phyloP scores from a whole-genome alignment of 2,329 filamentous ascomycete genomes.

The Lachnellula willkommii region DNA sequence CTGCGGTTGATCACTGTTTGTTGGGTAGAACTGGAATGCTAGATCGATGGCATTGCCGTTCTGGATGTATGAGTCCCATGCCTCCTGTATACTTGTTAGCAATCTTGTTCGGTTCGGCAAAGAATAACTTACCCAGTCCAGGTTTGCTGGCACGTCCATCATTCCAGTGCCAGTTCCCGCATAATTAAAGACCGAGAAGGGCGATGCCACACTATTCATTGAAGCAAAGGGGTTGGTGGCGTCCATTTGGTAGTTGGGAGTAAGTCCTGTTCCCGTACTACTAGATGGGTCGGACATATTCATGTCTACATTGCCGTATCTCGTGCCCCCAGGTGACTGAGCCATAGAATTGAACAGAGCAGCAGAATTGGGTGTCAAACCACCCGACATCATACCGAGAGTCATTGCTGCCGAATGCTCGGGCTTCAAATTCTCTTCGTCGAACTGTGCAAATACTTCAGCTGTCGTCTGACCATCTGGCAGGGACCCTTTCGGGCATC shows the following conservation, averaged over 20 bases:
- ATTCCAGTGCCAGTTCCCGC: slow-evolving; percentile 40
- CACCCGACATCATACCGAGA: slow-evolving; percentile 61
- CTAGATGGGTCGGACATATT: slow-evolving; percentile 28
- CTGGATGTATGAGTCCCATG: slow-evolving; percentile 66
- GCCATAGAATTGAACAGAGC: slow-evolving; percentile 32
- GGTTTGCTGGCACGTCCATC: slow-evolving; percentile 50
- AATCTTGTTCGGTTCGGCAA: slow-evolving; percentile 14
- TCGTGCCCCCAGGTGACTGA: slow-evolving; percentile 28
- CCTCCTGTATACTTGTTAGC: slow-evolving; percentile 44
- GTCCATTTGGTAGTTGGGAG: slow-evolving; percentile 35
- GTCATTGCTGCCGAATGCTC: slow-evolving; percentile 65
- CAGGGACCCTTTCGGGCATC: slow-evolving; percentile 37
- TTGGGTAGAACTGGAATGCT: slow-evolving; percentile 28
- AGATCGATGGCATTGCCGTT: slow-evolving; percentile 39
- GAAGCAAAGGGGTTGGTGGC: slow-evolving; percentile 21
- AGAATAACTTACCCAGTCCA: slow-evolving; percentile 53
- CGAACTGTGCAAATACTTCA: slow-evolving; percentile 27
- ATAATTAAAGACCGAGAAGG: slow-evolving; percentile 49
- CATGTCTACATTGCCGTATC: slow-evolving; percentile 26
- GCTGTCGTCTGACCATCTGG: slow-evolving; percentile 17
- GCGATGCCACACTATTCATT: slow-evolving; percentile 26
- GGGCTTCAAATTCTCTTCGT: slow-evolving; percentile 51
- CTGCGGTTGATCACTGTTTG: slow-evolving; percentile 18
- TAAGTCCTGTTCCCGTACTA: slow-evolving; percentile 38
- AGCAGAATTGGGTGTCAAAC: slow-evolving; percentile 44